Conservation (phyloP, 257 asterid genomes). For the Plectranthus barbatus region DNA sequence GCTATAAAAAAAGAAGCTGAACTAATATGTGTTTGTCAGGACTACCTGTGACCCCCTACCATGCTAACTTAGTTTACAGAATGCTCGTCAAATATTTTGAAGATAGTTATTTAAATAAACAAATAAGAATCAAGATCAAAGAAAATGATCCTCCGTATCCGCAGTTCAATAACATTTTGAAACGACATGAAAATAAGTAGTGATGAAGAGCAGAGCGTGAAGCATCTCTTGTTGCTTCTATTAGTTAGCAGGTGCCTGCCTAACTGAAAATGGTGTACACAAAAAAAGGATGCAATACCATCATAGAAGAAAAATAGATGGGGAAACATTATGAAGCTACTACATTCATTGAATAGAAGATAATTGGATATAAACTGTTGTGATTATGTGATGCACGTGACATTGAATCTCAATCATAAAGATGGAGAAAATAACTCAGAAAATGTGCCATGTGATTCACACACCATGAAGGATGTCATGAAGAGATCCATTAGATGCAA, state of each 20-base stretch:
- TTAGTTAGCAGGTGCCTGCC: neutral
- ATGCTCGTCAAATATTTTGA: neutral
- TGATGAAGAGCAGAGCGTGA: neutral
- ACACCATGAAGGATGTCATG: slow-evolving; percentile 89
- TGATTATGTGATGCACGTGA: neutral
- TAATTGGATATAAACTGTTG: neutral
- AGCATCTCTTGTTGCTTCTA: neutral
- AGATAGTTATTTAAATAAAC: neutral
- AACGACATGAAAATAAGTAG: neutral
- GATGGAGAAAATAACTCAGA: neutral
- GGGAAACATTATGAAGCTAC: neutral
- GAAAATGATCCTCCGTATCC: neutral
- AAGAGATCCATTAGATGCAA: slow-evolving; percentile 86
- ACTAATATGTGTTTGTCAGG: too few relatives aligned
- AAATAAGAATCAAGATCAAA: neutral
- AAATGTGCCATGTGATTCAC: slow-evolving; percentile 12
- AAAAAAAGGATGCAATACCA: neutral
- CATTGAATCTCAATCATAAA: neutral
- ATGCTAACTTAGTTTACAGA: neutral
- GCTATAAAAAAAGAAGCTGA: neutral
- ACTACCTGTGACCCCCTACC: neutral
- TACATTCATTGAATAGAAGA: neutral
- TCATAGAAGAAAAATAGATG: neutral
- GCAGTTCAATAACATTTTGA: neutral
- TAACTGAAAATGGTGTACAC: neutral